Base-by-base conservation (phyloP, 306 rosid species). In the Cicer pinnatifidum region DNA sequence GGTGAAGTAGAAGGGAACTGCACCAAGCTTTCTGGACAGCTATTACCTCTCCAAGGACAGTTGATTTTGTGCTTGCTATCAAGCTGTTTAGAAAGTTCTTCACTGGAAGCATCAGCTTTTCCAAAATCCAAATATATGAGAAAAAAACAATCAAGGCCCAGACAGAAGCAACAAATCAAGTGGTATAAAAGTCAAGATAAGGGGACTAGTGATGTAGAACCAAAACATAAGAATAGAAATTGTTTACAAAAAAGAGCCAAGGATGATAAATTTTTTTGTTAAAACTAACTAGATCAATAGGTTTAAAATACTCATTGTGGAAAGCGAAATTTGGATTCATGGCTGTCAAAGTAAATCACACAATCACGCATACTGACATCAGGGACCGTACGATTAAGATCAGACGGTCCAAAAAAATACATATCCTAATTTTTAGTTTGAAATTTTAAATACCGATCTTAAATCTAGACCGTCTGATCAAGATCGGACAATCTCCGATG, bases 11-110 rank as follows among this genome's bases (percentile, higher is more conserved):
- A 92, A 85, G 97, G 99, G 79, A 95, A 95, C 72, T 95, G 97
- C 87, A 87, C 97, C 89, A 95, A 87, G 83, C 99, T 91, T 75
- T 95, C 97, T 12, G 97, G 97, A 84, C 99, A 95, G 83, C 87
- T 90, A 71, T 90, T 90, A 82, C 97, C 99, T 89, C 88, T 88
- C 99, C 99, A 95, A 71, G 97, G 90, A 85, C 99, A 95, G 63
- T 81, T 77, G 78, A 65, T 87, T 78, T 81, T 90, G 80, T 95
- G 99, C 39, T 89, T 89, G 43, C 81, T 81, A 89, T 90, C 96
- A 85, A 95, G 96, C 82, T 82, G 87, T 82, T 88, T 87, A 56
- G 89, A 82, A 89, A 90, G 84, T 71, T 85, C 97, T 81, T 90
- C 97, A 68, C 82, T 61, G 44, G 96, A 88, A 82, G 79, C 70